Conservation (phyloP, 768 basidiomycete genomes). For the Scleroderma bovista region DNA sequence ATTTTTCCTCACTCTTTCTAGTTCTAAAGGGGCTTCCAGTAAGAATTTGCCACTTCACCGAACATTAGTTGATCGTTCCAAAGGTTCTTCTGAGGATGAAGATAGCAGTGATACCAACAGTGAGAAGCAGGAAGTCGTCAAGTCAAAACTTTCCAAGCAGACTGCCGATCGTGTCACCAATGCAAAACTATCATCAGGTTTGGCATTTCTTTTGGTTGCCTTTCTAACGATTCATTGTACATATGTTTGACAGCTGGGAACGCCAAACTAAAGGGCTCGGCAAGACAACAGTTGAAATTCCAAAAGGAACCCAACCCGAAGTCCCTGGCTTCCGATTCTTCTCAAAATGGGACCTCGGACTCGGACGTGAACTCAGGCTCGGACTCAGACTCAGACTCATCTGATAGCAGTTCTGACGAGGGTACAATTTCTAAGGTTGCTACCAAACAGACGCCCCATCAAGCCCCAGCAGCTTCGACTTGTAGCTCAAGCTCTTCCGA, state of each 20-base stretch:
- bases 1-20: constrained; percentile 5
- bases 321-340: constrained; percentile 12
- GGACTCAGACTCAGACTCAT: too few relatives aligned
- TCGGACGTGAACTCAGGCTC: too few relatives aligned
- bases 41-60: constrained; percentile 6
- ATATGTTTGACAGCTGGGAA: constrained; percentile 9
- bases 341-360: background rate
- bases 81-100: constrained; percentile 16
- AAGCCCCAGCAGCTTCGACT: constrained; percentile 1
- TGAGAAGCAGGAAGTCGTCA: background rate
- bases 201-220: background rate
- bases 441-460: too few relatives aligned
- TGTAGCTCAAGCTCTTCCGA: constrained; percentile 11
- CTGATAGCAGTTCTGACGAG: too few relatives aligned
- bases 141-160: constrained; percentile 6
- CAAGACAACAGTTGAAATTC: constrained; percentile 3
- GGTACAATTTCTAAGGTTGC: background rate
- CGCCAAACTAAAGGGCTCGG: background rate
- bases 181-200: constrained; percentile 35
- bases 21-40: constrained; percentile 17
- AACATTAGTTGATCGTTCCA: background rate
- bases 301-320: constrained; percentile 5
- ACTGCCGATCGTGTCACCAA: constrained; percentile 32
- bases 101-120: constrained; percentile 10
- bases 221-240: background rate